Evolutionary conservation across 441 rosid genomes (phyloP), one percentile per base, ranked within the genome.

Genomic region (Kokia cookei): DNA sequence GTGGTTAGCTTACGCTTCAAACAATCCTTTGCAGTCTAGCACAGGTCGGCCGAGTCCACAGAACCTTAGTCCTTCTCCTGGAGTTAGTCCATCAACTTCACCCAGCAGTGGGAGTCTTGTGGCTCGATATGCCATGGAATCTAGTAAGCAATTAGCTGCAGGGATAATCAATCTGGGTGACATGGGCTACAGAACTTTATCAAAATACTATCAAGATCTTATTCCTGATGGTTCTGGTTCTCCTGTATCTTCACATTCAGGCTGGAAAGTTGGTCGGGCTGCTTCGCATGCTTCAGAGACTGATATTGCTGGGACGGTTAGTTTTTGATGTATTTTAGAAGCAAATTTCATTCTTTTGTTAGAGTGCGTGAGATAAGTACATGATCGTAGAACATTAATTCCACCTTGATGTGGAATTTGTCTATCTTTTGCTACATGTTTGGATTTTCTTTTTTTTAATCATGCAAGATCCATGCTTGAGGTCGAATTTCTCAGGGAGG

Each of bases 1-100:
- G 84, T 96, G 99, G 99, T 85, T 93, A 80, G 98, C 98, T 74
- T 96, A 93, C 87, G 96, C 98, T 77, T 91, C 98, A 73, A 88
- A 85, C 78, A 91, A 77, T 72, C 97, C 96, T 12, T 83, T 96
- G 77, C 80, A 86, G 48, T 85, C 96, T 55, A 91, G 74, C 80
- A 77, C 89, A 51, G 97, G 98, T 75, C 93, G 98, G 77, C 78
- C 93, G 74, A 96, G 99, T 82, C 99, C 99, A 37, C 97, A 96
- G 77, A 90, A 89, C 75, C 91, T 92, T 79, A 89, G 91, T 65
- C 97, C 95, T 80, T 74, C 85, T 73, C 93, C 97, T 50, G 93
- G 94, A 29, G 89, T 96, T 66, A 96, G 99, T 82, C 99, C 99
- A 68, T 93, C 99, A 74, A 92, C 98, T 53, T 93, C 98, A 12